Evolutionary conservation across 768 basidiomycete genomes (phyloP).

Genomic region (Amanita exitialis): DNA sequence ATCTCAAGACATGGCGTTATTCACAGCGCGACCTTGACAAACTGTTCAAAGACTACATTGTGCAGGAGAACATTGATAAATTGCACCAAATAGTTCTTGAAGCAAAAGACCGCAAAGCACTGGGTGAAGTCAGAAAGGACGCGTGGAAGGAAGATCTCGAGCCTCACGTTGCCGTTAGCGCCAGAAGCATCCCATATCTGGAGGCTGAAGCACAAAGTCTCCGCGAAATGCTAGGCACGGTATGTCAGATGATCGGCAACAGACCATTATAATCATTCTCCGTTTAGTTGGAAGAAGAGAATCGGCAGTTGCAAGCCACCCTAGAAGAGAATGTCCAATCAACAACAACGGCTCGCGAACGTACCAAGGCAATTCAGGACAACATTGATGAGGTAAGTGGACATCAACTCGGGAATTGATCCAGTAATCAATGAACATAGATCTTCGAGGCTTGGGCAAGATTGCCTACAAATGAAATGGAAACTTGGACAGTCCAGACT

Average conservation of each 20-base stretch:
- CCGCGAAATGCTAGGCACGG: constrained; percentile 27
- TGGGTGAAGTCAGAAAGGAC: constrained; percentile 38
- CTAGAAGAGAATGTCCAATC: constrained; percentile 38
- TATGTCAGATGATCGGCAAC: constrained; percentile 11
- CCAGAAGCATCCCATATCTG: constrained; percentile 53
- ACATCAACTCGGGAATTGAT: not conserved
- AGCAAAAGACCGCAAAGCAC: constrained; percentile 46
- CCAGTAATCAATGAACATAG: constrained; percentile 18
- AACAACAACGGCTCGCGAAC: constrained; percentile 35
- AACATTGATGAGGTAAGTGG: constrained; percentile 40
- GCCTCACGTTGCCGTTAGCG: constrained; percentile 52
- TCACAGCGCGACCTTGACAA: constrained; percentile 54
- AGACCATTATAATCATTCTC: not conserved
- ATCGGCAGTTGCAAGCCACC: constrained; percentile 33
- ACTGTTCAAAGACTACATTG: constrained; percentile 57
- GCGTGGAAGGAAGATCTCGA: constrained; percentile 57
- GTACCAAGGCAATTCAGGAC: constrained; percentile 36
- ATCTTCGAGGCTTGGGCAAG: constrained; percentile 40
- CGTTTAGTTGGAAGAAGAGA: constrained; percentile 49
- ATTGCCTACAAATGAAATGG: constrained; percentile 57
- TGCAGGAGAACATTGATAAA: constrained; percentile 60
- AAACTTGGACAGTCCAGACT: constrained; percentile 43
- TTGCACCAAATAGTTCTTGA: constrained; percentile 63
- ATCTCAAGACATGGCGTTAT: not conserved
- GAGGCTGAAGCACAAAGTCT: constrained; percentile 30